Evolutionary conservation across 169 alveolate genomes (phyloP), one percentile per base, ranked within the genome.

Genomic region (Plasmodium vivax): DNA sequence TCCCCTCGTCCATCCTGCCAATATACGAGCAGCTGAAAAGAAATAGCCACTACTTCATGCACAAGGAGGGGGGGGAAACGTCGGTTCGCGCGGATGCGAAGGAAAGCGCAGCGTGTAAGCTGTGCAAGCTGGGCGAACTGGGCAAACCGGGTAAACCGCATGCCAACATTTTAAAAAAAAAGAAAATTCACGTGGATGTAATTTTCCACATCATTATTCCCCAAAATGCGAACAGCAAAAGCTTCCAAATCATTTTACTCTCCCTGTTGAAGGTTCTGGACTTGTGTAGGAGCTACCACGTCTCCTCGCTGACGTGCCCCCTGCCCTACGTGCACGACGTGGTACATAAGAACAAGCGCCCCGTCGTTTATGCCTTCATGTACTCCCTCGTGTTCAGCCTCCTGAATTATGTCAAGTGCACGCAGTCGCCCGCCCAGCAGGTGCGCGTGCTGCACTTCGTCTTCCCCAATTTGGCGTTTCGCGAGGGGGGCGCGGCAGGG

Each of bases 151-250:
- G 27, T 23, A 77, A 77, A 19, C 2, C n/a, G 3, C 30, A 77
- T 38, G 23, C n/a, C 7, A 77, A 34, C 8, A 27, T 27, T 68
- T 68, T 30, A 68, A 68, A 68, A 43, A 72, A 23, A 84, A 90
- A 90, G 62, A 81, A 72, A 45, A 68, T 90, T 5, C 34, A 38
- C 16, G 74, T 90, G 56, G 91, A 90, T n/a, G 41, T 90, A 34
- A 90, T 90, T 58, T 90, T 74, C 74, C 94, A 90, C 27, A 84
- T 90, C 8, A 32, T 90, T 80, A 90, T 90, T 5, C 94, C 94
- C 32, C 80, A 79, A 56, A 79, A 80, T 27, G 74, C 54, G 51
- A 90, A 90, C 74, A 71, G 77, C 32, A 90, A 79, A 81, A 90
- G 91, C 16, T 90, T 90, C 30, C 32, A 90, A 80, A 90, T 90